Base-by-base conservation (phyloP, 225 moss, liverwort and hornwort species). In the Physcomitrium patens region DNA sequence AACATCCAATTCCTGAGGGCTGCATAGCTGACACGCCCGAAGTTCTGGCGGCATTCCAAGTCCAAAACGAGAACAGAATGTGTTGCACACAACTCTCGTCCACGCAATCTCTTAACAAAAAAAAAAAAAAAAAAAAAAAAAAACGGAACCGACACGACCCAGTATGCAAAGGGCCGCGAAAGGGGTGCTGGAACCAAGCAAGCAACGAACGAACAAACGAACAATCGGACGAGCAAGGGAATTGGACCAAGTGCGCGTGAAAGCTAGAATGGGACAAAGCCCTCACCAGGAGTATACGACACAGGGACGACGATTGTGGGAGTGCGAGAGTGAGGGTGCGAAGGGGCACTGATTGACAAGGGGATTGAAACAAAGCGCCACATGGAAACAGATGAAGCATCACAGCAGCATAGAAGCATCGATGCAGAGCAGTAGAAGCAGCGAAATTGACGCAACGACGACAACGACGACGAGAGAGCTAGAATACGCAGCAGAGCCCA, bases 341-440 rank as follows among this genome's bases (percentile, higher is more conserved):
- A 26, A 19, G 69, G 42, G 15, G 26, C 23, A 69, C 63, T 73
- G 79, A 79, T 73, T 68, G 73, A 50, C 26, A 62, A 51, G 20
- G 31, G 49, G 49, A 16, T 23, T 47, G 22, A 22, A 22, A 23
- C 12, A 52, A 0, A 13, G 44, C 17, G 13, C 7, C 15, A 19
- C 8, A 20, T 55, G 26, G 46, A 15, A n/a, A 5, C 3, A 42
- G 7, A 3, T 43, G 76, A 81, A 81, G 81, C 71, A 71, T 72
- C 67, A 54, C 1, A 11, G 70, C 28, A 70, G 51, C 58, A 70
- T 75, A 20, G 0, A 0, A 20, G 14, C 22, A 7, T 19, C 2
- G 26, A 12, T 12, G 26, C n/a, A 8, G n/a, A 12, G 70, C 67
- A 49, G 48, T 7, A 49, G 11, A 12, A 8, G 26, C 8, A 13